Percentiles rank a stretch among this genome's conserved stretches.
phyloP scores from a whole-genome alignment of 345 rosid species.

The Moricandia arvensis region DNA sequence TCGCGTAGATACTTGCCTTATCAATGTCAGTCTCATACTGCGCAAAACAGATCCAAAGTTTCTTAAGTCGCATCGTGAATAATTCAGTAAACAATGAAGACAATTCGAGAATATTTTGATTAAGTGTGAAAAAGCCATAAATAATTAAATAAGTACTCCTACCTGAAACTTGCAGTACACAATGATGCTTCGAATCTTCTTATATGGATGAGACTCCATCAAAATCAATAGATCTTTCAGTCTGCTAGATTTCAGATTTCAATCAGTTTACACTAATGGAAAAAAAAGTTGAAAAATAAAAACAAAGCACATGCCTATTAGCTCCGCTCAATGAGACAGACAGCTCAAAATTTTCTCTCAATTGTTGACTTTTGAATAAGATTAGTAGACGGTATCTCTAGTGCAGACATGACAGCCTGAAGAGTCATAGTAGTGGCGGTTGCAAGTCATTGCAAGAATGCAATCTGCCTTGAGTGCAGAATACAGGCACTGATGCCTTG shows the following conservation, averaged over 20 bases:
- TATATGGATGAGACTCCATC: constrained; percentile 65
- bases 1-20: constrained; percentile 85
- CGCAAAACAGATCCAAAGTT: constrained; percentile 27
- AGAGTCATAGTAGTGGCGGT: constrained; percentile 77
- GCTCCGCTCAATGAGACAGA: constrained; percentile 72
- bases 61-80: constrained; percentile 12
- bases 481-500: constrained; percentile 75
- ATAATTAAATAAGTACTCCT: constrained; percentile 4
- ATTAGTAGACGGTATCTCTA: constrained; percentile 79
- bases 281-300: constrained; percentile 11
- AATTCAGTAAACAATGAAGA: not conserved
- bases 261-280: constrained; percentile 4
- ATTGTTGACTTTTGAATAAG: constrained; percentile 63
- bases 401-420: constrained; percentile 76
- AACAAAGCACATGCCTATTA: constrained; percentile 56
- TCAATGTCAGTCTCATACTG: constrained; percentile 80
- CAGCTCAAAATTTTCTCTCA: constrained; percentile 72
- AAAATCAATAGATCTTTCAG: constrained; percentile 75
- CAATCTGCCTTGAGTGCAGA: constrained; percentile 60
- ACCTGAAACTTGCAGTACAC: constrained; percentile 99
- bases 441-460: constrained; percentile 97
- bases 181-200: constrained; percentile 74
- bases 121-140: not conserved
- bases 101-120: not conserved
- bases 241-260: constrained; percentile 44